Conservation (phyloP, 2,329 filamentous ascomycete species). For the Cladorrhinum sp. region DNA sequence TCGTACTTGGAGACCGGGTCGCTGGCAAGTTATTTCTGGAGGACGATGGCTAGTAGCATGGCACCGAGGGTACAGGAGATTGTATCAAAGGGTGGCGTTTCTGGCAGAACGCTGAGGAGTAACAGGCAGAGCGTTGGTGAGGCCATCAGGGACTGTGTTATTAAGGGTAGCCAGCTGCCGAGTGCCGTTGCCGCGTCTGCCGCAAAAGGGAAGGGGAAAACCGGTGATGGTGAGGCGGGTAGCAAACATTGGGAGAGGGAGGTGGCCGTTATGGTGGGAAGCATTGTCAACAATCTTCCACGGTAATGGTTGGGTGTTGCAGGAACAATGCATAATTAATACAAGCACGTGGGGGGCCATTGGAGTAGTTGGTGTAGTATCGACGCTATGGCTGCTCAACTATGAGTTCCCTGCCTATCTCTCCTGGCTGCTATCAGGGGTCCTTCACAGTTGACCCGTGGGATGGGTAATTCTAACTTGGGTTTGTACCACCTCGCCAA, state of each 20-base stretch:
- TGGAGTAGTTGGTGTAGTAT: too few relatives aligned
- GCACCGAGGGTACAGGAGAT: slow-evolving; percentile 80
- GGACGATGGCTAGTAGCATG: slow-evolving; percentile 76
- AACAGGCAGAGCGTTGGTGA: slow-evolving; percentile 74
- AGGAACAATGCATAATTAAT: too few relatives aligned
- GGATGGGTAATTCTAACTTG: too few relatives aligned
- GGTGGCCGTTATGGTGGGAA: slow-evolving; percentile 90
- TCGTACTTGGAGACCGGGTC: slow-evolving; percentile 81
- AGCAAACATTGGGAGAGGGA: slow-evolving; percentile 73
- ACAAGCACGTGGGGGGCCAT: too few relatives aligned
- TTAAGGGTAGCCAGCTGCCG: slow-evolving; percentile 70
- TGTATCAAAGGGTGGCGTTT: slow-evolving; percentile 74
- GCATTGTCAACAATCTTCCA: slow-evolving; percentile 62
- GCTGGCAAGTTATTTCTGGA: slow-evolving; percentile 89
- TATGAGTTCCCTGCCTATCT: too few relatives aligned
- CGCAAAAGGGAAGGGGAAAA: slow-evolving; percentile 43
- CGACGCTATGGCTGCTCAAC: too few relatives aligned
- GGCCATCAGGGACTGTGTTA: slow-evolving; percentile 77
- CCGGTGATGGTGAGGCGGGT: slow-evolving; percentile 40
- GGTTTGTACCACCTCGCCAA: neutral
- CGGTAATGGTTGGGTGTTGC: slow-evolving; percentile 30
- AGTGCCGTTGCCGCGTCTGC: slow-evolving; percentile 43
- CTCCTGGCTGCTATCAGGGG: too few relatives aligned
- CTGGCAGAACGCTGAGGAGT: slow-evolving; percentile 72
- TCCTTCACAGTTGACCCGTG: too few relatives aligned